These are phyloP conservation scores for Thalassiosira livingstoniorum DNA, from an alignment of 352 stramenopile genomes.

Conservation along the genomic window DNA sequence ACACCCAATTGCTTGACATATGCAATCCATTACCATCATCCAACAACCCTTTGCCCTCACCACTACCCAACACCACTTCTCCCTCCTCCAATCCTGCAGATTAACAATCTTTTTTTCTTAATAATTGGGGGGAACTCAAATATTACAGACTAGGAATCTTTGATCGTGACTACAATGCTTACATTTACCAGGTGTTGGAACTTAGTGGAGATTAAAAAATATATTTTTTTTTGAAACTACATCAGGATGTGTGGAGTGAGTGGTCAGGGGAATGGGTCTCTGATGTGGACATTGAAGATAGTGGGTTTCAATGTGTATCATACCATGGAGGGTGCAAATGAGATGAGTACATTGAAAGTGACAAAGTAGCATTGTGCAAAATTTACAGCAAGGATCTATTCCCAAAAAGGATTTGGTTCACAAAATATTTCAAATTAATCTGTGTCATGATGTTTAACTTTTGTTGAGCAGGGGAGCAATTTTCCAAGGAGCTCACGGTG, in stretches of 20 bases:
- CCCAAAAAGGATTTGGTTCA: conserved; percentile 91
- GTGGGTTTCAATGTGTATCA: conserved; percentile 87
- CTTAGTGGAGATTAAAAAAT: conserved; percentile 85
- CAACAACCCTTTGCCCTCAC: neutral
- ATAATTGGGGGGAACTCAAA: conserved; percentile 92
- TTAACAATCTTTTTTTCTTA: conserved; percentile 88
- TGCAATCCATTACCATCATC: too few species aligned
- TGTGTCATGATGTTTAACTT: conserved; percentile 92
- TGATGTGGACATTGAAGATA: conserved; percentile 89
- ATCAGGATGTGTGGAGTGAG: conserved; percentile 92
- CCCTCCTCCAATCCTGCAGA: conserved; percentile 88
- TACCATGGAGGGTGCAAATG: too few species aligned
- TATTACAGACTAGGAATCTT: conserved; percentile 88
- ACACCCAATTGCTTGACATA: too few species aligned
- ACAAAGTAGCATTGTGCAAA: too few species aligned
- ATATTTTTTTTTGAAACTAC: conserved; percentile 90
- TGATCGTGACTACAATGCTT: conserved; percentile 89
- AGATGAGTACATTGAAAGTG: too few species aligned
- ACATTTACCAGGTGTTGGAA: conserved; percentile 84
- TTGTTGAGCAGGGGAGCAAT: conserved; percentile 88
- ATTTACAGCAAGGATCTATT: neutral
- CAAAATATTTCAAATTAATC: conserved; percentile 91
- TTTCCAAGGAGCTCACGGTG: conserved; percentile 85
- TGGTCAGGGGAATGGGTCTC: conserved; percentile 91
- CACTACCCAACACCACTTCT: conserved; percentile 89